Base-by-base conservation (phyloP, 352 stramenopile species). In the Stramenopiles sp. region DNA sequence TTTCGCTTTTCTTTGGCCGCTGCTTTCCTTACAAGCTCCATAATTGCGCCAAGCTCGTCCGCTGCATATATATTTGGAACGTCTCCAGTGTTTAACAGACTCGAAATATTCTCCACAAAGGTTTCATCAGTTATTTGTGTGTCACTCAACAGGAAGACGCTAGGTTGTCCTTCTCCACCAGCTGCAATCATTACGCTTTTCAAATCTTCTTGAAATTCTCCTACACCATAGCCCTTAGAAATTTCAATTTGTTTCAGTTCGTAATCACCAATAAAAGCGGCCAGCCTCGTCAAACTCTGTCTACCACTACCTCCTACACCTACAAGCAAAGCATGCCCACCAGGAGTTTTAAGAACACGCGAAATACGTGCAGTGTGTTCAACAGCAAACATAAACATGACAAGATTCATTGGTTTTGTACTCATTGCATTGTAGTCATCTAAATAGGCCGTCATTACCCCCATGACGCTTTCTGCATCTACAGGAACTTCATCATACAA, bases 41-140 rank as follows among this genome's bases (percentile, higher is more conserved):
- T 83, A 63, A 97, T 91, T 35, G 91, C 89, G 68, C 96, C 91
- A 82, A 94, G 92, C 78, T 97, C 92, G 76, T 97, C 92, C 35
- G 82, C 79, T 0, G 88, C 80, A 76, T 95, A 97, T 4, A 97
- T 80, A 49, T 96, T 96, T 0, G 92, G 90, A n/a, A 97, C 91
- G 79, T 97, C 90, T 3, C 92, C 92, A 32, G 88, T 94, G 80
- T 96, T 97, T 12, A 97, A 82, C n/a, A 97, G 82, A 74, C 96
- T 96, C 83, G 97, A 96, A 75, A 97, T 92, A 75, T 97, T 92
- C 76, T 97, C 92, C 1, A 97, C 80, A 75, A 97, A 96, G 49
- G 86, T 92, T 76, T 96, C 90, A 31, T 95, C 85, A 32, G 96
- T 88, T 73, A 97, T 95, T 79, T 97, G 92, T 4, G 86, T 94